phyloP scores from a whole-genome alignment of 176 grass and related monocot species.

The Chrysopogon serrulatus region DNA sequence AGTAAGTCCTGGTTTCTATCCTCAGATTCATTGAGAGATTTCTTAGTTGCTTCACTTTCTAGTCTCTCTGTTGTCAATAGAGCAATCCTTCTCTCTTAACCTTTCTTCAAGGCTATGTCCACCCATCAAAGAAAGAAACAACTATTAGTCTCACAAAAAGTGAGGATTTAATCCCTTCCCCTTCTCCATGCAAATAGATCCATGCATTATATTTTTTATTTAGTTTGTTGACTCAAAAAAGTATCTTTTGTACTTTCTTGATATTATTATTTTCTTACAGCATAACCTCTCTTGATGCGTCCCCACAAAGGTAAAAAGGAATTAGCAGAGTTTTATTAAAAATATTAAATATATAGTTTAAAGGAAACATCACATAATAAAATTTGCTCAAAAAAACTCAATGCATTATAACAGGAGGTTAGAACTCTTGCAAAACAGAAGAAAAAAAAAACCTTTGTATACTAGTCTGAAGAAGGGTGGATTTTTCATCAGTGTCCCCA shows the following conservation, averaged over 20 bases:
- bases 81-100: conserved; percentile 58
- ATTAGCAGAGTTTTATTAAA: not conserved
- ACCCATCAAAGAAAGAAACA: conserved; percentile 25
- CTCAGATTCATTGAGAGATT: conserved; percentile 50
- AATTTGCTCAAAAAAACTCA: not conserved
- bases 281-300: not conserved
- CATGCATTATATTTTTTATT: not conserved
- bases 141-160: not conserved
- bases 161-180: not conserved
- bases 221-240: not conserved
- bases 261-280: not conserved
- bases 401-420: not conserved
- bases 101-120: conserved; percentile 80
- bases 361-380: not conserved
- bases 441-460: conserved; percentile 50
- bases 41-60: conserved; percentile 61
- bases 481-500: conserved; percentile 61
- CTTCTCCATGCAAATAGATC: not conserved
- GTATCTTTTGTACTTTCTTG: not conserved
- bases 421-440: conserved; percentile 7
- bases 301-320: not conserved
- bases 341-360: not conserved
- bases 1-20: conserved; percentile 50
- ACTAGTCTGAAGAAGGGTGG: conserved; percentile 46
- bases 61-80: conserved; percentile 42